A percentile compares a stretch with the other conserved stretches of the same genome.
Evolutionary conservation across 2,329 filamentous ascomycete genomes (phyloP).

Genomic region (Zasmidium citrigriseum): DNA sequence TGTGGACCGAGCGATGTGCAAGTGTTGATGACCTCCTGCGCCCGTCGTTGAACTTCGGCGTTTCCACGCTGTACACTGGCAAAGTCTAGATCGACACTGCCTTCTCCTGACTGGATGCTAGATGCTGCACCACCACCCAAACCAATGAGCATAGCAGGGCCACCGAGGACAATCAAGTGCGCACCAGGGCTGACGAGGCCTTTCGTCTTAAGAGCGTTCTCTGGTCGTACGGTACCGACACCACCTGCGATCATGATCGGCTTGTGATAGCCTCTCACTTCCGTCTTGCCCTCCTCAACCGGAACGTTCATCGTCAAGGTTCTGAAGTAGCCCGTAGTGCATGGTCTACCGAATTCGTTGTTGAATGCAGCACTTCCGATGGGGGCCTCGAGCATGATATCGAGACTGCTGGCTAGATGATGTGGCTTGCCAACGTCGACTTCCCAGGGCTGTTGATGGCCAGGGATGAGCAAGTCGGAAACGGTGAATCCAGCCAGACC

Average conservation of each 20-base stretch:
- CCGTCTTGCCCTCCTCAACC: conserved; percentile 61
- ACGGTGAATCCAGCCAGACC: conserved; percentile 93
- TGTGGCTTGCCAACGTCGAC: conserved; percentile 83
- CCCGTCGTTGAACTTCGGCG: conserved; percentile 90
- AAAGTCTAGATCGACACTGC: conserved; percentile 90
- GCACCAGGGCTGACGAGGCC: conserved; percentile 81
- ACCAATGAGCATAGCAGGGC: conserved; percentile 96
- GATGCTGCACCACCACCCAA: conserved; percentile 94
- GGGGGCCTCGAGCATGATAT: conserved; percentile 97
- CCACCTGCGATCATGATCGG: conserved; percentile 98
- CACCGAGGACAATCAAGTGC: conserved; percentile 88
- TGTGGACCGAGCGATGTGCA: conserved; percentile 80
- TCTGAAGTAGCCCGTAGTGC: conserved; percentile 85
- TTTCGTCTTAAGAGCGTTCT: conserved; percentile 84
- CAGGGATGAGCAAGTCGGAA: conserved; percentile 89
- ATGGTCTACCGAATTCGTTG: conserved; percentile 94
- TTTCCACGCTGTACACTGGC: conserved; percentile 97
- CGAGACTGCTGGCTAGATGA: conserved; percentile 89
- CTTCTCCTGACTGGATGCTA: conserved; percentile 83
- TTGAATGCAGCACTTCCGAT: conserved; percentile 95
- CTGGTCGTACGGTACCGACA: conserved; percentile 85
- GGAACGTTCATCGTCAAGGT: conserved; percentile 75
- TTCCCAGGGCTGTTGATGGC: conserved; percentile 83
- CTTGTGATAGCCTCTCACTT: conserved; percentile 92
- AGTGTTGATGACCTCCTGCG: conserved; percentile 97